A percentile compares a stretch with the other conserved stretches of the same genome.
phyloP scores from a whole-genome alignment of 495 filamentous ascomycete species.

The Paragyromitra xinjiangensis region DNA sequence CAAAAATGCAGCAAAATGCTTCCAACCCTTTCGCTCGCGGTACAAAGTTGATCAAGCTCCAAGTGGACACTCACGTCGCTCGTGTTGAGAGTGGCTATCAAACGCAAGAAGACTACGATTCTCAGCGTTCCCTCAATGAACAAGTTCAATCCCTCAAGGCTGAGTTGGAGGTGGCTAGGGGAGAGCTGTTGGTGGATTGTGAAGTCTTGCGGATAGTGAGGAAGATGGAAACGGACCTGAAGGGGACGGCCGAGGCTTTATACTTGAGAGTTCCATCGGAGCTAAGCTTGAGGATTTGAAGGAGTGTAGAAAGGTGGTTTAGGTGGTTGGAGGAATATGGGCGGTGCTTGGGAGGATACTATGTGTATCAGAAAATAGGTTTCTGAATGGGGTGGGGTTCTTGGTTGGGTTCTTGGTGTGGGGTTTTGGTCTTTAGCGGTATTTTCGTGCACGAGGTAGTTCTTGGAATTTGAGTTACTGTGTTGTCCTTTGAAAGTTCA shows the following conservation, averaged over 20 bases:
- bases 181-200: background rate
- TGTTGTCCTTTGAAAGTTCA: background rate
- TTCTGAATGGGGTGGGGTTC: background rate
- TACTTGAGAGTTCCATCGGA: background rate
- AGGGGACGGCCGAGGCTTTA: background rate
- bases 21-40: background rate
- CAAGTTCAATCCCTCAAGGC: background rate
- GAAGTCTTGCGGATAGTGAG: background rate
- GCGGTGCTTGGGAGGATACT: background rate
- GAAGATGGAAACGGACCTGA: background rate
- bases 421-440: background rate
- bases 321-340: background rate
- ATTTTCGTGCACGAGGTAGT: background rate
- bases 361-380: background rate
- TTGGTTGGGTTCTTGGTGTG: background rate
- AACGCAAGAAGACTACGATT: constrained; percentile 1
- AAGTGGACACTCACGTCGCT: background rate
- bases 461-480: background rate
- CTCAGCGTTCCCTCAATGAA: constrained; percentile 6
- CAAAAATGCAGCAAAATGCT: constrained; percentile 1
- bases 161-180: background rate
- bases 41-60: too few species aligned
- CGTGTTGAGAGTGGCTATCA: background rate
- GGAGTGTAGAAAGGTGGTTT: background rate
- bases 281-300: background rate